phyloP scores from a whole-genome alignment of 73 alveolate species.

The Effrenium voratum region DNA sequence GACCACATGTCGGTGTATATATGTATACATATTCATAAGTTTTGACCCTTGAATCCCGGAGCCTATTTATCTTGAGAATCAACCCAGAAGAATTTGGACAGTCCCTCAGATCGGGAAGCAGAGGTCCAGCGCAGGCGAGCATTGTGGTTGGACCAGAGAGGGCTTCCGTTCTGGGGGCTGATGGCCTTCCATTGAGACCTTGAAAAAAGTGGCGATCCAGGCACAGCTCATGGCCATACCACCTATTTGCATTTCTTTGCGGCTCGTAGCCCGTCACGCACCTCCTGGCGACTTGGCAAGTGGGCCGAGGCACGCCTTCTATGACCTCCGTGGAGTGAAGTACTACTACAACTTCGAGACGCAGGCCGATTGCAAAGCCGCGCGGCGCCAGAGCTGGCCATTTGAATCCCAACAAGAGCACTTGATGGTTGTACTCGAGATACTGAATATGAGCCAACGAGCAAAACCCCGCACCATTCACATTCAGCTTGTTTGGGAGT shows the following conservation, averaged over 20 bases:
- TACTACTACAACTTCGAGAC: conserved; percentile 94
- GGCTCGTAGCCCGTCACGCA: no score
- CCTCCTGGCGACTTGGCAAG: no score
- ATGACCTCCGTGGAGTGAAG: conserved; percentile 86
- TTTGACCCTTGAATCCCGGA: no score
- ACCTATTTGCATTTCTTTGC: no score
- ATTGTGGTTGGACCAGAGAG: background rate
- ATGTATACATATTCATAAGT: no score
- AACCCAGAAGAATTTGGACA: no score
- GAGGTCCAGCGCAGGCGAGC: no score
- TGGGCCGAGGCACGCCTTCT: conserved; percentile 71
- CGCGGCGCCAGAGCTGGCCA: no score
- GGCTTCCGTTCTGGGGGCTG: background rate
- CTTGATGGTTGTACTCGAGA: background rate
- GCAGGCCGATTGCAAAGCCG: conserved; percentile 19
- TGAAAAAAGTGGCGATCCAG: background rate
- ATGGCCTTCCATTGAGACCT: background rate
- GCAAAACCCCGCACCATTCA: background rate
- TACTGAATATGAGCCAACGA: background rate
- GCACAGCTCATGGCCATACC: no score
- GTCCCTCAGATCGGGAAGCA: no score
- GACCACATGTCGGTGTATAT: no score
- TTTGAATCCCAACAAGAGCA: background rate
- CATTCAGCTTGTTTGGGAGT: background rate
- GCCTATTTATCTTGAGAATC: no score